Conservation (phyloP, 371 early-diverging fungal genomes). For the Haplosporangium sp. region DNA sequence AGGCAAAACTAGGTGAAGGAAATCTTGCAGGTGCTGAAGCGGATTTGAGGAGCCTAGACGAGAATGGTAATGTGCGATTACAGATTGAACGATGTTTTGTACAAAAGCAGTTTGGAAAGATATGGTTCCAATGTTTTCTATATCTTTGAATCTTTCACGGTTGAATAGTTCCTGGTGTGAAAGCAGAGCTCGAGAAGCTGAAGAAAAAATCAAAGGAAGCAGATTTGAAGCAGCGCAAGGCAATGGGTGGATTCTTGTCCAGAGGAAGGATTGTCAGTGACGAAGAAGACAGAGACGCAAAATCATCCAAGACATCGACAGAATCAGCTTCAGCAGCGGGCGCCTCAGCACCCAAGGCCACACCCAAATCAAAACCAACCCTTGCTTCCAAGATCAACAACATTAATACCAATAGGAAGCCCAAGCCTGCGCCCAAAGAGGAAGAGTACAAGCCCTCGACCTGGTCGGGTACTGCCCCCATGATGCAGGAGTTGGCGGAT, state of each 20-base stretch:
- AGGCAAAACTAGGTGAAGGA: constrained; percentile 57
- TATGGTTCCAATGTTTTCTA: background rate
- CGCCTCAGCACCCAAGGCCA: constrained; percentile 14
- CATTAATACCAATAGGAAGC: constrained; percentile 14
- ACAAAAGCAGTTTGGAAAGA: background rate
- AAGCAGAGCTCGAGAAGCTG: constrained; percentile 42
- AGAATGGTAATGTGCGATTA: constrained; percentile 22
- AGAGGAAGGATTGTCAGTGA: constrained; percentile 38
- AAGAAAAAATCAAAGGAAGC: constrained; percentile 40
- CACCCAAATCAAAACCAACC: constrained; percentile 39
- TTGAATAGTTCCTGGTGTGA: constrained; percentile 47
- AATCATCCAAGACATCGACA: background rate
- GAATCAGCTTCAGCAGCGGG: constrained; percentile 10
- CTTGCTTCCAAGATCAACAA: constrained; percentile 25
- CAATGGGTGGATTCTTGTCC: constrained; percentile 52
- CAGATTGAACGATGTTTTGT: too few species aligned
- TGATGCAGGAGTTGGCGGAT: constrained; percentile 47
- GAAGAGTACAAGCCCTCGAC: constrained; percentile 26
- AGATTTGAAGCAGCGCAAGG: constrained; percentile 41
- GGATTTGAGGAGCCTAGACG: constrained; percentile 48
- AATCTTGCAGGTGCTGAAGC: constrained; percentile 55
- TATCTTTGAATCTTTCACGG: background rate
- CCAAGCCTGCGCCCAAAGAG: constrained; percentile 13
- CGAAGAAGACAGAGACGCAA: constrained; percentile 25
- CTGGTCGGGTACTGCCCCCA: constrained; percentile 45